Evolutionary conservation across 2,329 filamentous ascomycete genomes (phyloP), one percentile per base, ranked within the genome.

Genomic region (Colletotrichum sp.): DNA sequence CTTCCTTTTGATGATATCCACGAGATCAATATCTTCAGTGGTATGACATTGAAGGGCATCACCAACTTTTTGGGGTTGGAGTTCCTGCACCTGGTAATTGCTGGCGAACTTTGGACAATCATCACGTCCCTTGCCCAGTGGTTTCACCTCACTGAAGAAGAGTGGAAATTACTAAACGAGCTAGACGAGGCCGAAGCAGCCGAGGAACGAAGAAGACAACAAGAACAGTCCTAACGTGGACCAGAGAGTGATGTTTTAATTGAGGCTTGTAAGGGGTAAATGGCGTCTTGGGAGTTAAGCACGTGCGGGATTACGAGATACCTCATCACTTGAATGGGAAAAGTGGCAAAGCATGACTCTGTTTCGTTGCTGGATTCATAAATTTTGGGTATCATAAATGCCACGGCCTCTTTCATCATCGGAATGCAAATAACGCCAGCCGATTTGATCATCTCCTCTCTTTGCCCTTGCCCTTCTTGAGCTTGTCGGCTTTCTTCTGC

Each of bases 1-100:
- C 78, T 88, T 44, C 79, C 86, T 4, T 80, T 81, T 8, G 77
- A 79, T 9, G 84, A 84, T 34, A 86, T 92, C n/a, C 84, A 85
- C 60, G 80, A 82, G 3, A 77, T 83, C 13, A 84, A 82, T 49
- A 80, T 85, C 24, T 78, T 86, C 30, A 83, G 84, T 9, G 83
- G 85, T 2, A 71, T 89, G 24, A 86, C 84, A 12, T 80, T 84
- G 79, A 85, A 84, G 13, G 85, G 83, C 9, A 68, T 86, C 4
- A 80, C 86, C 34, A 91, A 90, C 79, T 84, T 90, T 68, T 65
- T 90, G 7, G 85, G 86, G 15, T 73, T 87, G 3, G 88, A 91
- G 78, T 79, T 90, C 18, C 57, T 88, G 21, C 86, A 89, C 70
- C 76, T 90, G 5, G 78, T 86, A 9, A 78, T 90, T 21, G 85